Evolutionary conservation across 1,284 basidiomycete genomes (phyloP), one percentile per base, ranked within the genome.

Genomic region (Marasmius fiardii): DNA sequence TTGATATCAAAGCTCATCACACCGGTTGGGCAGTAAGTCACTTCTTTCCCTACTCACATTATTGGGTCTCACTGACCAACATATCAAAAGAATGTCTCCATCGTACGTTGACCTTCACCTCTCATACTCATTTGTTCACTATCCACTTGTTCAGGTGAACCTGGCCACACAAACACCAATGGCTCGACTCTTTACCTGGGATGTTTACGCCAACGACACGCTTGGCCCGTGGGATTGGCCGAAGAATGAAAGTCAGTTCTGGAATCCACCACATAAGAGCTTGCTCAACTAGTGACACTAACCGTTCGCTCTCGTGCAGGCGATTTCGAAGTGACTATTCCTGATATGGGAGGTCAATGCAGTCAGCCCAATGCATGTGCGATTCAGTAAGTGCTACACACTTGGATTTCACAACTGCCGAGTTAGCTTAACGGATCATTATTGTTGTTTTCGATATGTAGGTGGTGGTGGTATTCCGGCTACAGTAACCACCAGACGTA

Each of bases 1-100:
- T 73, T 34, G 68, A 73, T 58, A 62, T 73, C 20, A 64, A 59
- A 23, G 72, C 69, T 14, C 68, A 67, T 52, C 72, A 73, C 58
- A 73, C 71, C 7, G 72, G 72, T 24, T 63, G 62, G 51, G 71
- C 71, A 18, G 71, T 74, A 59, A 31, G 67, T 64, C 21, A 16
- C 21, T 16, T 23, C 31, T 26, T 26, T 7, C 47, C 49, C 45
- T 31, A 16, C 47, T 16, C 16, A 31, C 28, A n/a, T 28, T n/a
- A n/a, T n/a, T 41, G 10, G 16, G 20, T 16, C 24, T 18, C 5
- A 4, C 8, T 21, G 12, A 14, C n/a, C n/a, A 26, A 6, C 24
- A n/a, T 50, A n/a, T 20, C 1, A 26, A 6, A 23, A 70, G 68
- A 70, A 71, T 55, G 69, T 71, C 43, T 70, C 67, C 28, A 59